These are phyloP conservation scores for Avena insularis DNA, from an alignment of 176 grass and related monocot species.

Conservation along the genomic window DNA sequence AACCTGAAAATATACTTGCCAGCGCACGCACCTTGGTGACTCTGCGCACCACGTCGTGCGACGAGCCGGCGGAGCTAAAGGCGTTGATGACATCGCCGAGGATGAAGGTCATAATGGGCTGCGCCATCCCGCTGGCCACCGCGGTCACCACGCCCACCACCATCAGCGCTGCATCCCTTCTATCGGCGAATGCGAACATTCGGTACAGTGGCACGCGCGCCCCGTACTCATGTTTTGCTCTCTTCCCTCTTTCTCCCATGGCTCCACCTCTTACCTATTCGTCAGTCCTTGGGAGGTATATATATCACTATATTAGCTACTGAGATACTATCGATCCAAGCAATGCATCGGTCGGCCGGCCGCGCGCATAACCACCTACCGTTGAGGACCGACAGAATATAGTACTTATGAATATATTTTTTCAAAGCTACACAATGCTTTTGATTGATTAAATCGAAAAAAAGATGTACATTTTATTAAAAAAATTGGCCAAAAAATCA, in stretches of 20 bases:
- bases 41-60: conserved; percentile 24
- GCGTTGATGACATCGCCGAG: conserved; percentile 70
- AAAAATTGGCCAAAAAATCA: no score
- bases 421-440: no score
- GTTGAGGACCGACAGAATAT: no score
- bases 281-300: no score
- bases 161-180: conserved; percentile 64
- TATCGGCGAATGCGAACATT: conserved; percentile 66
- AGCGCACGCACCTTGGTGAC: conserved; percentile 51
- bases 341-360: no score
- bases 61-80: conserved; percentile 51
- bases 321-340: no score
- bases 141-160: conserved; percentile 48
- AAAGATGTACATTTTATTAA: no score
- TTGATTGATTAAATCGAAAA: no score
- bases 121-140: conserved; percentile 65
- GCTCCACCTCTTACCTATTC: not conserved
- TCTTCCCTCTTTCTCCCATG: not conserved
- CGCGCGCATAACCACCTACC: no score
- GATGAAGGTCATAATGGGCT: conserved; percentile 82
- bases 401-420: no score
- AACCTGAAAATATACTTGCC: not conserved
- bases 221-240: not conserved
- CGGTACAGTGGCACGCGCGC: conserved; percentile 54
- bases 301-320: no score